Percentiles rank a stretch among this genome's conserved stretches.
Conservation (phyloP, 1,284 basidiomycete genomes). For the Sanghuangporus sanghuang region DNA sequence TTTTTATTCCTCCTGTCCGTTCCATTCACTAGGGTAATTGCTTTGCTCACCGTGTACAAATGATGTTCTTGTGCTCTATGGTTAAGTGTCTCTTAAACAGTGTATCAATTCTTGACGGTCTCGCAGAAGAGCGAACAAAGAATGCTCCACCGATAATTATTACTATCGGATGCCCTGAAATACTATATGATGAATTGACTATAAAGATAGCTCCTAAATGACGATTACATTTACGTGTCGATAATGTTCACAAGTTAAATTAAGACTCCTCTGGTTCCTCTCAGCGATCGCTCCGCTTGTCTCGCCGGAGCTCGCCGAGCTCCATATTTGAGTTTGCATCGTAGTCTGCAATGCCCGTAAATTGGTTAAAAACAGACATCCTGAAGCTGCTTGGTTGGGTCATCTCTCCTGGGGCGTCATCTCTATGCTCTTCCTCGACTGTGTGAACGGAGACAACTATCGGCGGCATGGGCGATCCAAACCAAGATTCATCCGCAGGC, state of each 20-base stretch:
- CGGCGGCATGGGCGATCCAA: background rate
- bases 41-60: background rate
- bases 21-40: background rate
- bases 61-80: background rate
- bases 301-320: background rate
- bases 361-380: background rate
- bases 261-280: background rate
- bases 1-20: background rate
- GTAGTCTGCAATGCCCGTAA: background rate
- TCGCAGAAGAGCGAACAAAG: background rate
- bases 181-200: background rate
- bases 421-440: background rate
- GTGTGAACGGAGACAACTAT: background rate
- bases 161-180: background rate
- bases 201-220: background rate
- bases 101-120: background rate
- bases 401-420: background rate
- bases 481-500: background rate
- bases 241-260: no score
- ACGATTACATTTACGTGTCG: background rate
- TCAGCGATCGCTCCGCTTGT: background rate
- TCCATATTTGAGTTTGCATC: background rate
- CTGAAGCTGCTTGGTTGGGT: background rate
- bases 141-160: background rate
- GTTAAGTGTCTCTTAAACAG: background rate